Evolutionary conservation across 495 filamentous ascomycete species (phyloP).

Genomic region (Umbilicaria muhlenbergii): DNA sequence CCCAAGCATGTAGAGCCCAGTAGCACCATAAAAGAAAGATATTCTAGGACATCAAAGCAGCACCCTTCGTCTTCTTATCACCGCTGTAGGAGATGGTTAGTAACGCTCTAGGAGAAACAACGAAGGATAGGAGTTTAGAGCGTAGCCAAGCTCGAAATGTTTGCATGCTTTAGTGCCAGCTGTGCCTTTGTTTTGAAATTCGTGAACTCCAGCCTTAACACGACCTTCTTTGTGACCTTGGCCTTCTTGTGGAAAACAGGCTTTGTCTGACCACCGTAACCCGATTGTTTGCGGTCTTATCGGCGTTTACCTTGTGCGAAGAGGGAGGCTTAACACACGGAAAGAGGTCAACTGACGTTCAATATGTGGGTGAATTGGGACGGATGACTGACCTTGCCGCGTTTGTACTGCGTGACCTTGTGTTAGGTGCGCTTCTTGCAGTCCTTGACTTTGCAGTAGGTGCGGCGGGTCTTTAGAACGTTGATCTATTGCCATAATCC

Average conservation of each 20-base stretch:
- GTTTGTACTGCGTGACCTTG: constrained; percentile 97
- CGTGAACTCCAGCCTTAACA: constrained; percentile 93
- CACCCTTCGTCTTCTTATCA: constrained; percentile 99
- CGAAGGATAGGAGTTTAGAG: constrained; percentile 9
- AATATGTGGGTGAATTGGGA: neutral
- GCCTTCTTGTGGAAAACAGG: constrained; percentile 99
- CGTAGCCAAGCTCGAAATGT: constrained; percentile 98
- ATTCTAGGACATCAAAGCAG: constrained; percentile 91
- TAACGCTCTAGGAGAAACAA: neutral
- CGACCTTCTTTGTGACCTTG: constrained; percentile 99
- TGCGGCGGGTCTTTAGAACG: constrained; percentile 81
- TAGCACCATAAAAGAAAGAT: no score
- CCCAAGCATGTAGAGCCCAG: no score
- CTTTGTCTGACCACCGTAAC: constrained; percentile 99
- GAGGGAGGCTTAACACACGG: constrained; percentile 52
- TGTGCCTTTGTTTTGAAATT: constrained; percentile 97
- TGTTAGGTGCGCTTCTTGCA: constrained; percentile 60
- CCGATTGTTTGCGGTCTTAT: constrained; percentile 99
- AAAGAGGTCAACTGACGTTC: neutral
- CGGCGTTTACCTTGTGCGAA: constrained; percentile 99
- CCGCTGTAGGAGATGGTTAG: constrained; percentile 43
- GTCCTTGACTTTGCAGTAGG: constrained; percentile 85
- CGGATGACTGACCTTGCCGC: constrained; percentile 53
- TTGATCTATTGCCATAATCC: constrained; percentile 45
- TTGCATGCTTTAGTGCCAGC: constrained; percentile 96